Evolutionary conservation across 495 filamentous ascomycete species (phyloP), one percentile per base, ranked within the genome.

Genomic region (Chaetomium tenue): DNA sequence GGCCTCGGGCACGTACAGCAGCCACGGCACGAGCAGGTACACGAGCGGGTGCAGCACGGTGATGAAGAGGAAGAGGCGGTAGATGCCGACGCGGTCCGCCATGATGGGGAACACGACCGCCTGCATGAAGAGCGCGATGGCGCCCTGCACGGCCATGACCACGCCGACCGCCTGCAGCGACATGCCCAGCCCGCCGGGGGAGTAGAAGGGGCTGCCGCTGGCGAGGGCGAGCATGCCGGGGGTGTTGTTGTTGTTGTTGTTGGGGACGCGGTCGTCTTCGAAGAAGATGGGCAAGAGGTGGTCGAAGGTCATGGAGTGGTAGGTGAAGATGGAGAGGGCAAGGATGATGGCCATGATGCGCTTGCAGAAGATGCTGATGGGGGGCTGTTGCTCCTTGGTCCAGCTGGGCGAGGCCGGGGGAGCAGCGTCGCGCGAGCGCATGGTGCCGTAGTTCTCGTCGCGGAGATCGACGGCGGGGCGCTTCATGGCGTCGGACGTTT

Each of bases 301-400:
- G 66, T 93, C 91, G 67, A 89, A 94, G 16, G 89, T 90, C 91
- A 94, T 94, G 44, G 86, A 89, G 70, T 93, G 91, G 64, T 93
- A 93, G 1, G 89, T 92, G 76, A 92, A 94, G 64, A 94, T 91
- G 6, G 88, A 87, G 30, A 94, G 78, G 5, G 91, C 85, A 22
- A 88, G 60, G 20, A 91, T 83, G 6, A 93, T 81, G 79, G 89
- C 87, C 64, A 86, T 78, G 46, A 92, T 86, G 20, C 79, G 79
- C 73, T 84, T 83, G 22, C 82, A 88, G 63, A 91, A 89, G 40
- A 87, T 79, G 63, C 79, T 85, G 60, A 30, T 3, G 15, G 23
- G 66, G 70, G 42, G 66, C 59, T 22, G 77, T 58, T 74, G 71
- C 48, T 73, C 75, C 20, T 58, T 40, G 23, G 61, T 53, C 11